These are phyloP conservation scores for Globisporangium nodosum DNA, from an alignment of 352 stramenopile species.

Conservation along the genomic window DNA sequence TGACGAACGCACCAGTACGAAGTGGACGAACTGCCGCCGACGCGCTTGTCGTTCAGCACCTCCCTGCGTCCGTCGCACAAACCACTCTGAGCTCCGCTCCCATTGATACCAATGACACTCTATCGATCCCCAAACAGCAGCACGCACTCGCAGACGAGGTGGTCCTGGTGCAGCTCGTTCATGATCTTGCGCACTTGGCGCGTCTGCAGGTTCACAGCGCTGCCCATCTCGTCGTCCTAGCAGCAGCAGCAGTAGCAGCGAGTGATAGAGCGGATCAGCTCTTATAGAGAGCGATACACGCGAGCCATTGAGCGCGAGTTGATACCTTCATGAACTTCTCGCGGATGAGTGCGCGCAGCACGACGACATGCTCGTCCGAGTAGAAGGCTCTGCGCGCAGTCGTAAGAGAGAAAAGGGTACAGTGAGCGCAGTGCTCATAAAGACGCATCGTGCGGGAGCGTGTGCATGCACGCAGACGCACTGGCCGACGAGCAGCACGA, in stretches of 20 bases:
- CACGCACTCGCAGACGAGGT: constrained; percentile 80
- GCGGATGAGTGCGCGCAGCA: constrained; percentile 76
- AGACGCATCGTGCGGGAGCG: neutral
- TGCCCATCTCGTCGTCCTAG: constrained; percentile 86
- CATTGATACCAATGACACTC: neutral
- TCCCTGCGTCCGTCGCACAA: constrained; percentile 31
- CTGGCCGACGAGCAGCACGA: constrained; percentile 78
- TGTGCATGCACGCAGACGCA: constrained; percentile 30
- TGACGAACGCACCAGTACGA: constrained; percentile 64
- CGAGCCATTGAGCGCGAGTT: neutral
- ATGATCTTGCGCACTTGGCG: constrained; percentile 88
- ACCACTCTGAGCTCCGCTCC: neutral
- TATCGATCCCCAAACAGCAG: neutral
- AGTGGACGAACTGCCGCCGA: constrained; percentile 79
- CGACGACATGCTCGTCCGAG: constrained; percentile 83
- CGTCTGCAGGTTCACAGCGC: constrained; percentile 83
- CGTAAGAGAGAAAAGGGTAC: neutral
- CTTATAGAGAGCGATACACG: neutral
- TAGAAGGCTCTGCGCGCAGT: constrained; percentile 69
- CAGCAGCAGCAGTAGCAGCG: neutral
- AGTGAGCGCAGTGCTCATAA: neutral
- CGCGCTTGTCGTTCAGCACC: constrained; percentile 83
- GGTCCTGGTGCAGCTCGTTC: constrained; percentile 82
- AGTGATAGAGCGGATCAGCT: neutral
- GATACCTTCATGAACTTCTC: constrained; percentile 86